Conservation (phyloP, 208 protist species). For the Crithidia expoeki region DNA sequence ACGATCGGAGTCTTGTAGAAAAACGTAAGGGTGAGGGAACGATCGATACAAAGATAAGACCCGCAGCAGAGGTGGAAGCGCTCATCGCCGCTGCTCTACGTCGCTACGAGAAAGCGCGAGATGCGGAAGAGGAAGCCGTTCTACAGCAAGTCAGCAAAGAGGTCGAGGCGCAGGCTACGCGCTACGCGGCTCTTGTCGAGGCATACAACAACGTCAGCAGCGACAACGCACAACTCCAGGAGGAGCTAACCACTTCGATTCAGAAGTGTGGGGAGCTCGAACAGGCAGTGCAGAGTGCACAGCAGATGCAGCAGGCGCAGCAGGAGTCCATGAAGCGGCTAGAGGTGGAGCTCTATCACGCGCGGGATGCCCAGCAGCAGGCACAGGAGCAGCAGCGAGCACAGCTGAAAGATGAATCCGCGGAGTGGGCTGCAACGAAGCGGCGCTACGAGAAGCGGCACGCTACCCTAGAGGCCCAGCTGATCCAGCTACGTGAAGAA, state of each 20-base stretch:
- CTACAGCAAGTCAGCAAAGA: constrained; percentile 69
- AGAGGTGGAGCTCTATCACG: constrained; percentile 62
- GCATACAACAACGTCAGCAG: constrained; percentile 26
- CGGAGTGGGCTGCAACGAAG: constrained; percentile 16
- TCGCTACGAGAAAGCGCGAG: constrained; percentile 61
- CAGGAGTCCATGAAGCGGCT: constrained; percentile 34
- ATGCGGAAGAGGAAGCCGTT: constrained; percentile 74
- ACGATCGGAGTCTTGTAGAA: neutral
- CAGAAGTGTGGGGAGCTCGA: constrained; percentile 31
- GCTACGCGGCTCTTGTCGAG: constrained; percentile 44
- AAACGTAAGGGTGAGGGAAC: neutral
- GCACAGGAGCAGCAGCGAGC: constrained; percentile 8
- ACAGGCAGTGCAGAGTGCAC: constrained; percentile 37
- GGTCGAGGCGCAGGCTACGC: constrained; percentile 58
- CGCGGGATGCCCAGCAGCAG: constrained; percentile 44
- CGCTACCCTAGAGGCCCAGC: constrained; percentile 31
- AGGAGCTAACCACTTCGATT: constrained; percentile 27
- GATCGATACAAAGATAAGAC: constrained; percentile 30
- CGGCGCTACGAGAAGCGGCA: constrained; percentile 30
- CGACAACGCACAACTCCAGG: constrained; percentile 36
- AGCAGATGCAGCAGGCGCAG: constrained; percentile 42
- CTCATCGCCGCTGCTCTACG: constrained; percentile 42
- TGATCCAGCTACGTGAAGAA: constrained; percentile 24
- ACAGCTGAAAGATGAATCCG: neutral
- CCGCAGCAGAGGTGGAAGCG: constrained; percentile 41